Conservation (phyloP, 1,139 yeast genomes). For the Protomyces pachydermus region DNA sequence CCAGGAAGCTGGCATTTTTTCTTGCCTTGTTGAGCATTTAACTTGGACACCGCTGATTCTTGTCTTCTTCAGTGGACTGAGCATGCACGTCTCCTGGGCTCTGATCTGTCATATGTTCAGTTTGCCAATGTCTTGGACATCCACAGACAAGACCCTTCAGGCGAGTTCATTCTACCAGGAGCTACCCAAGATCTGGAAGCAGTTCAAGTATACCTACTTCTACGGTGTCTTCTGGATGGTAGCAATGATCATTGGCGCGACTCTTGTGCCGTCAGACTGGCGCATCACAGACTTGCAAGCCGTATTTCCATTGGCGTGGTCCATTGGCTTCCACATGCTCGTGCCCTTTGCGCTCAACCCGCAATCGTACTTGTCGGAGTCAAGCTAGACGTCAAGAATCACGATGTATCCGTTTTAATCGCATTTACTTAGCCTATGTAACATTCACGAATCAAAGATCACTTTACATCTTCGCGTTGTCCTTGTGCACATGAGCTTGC, state of each 20-base stretch:
- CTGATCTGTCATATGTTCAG: conserved; percentile 29
- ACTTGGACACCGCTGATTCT: conserved; percentile 26
- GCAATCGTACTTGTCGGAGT: conserved; percentile 23
- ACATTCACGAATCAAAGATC: no score
- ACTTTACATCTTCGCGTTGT: no score
- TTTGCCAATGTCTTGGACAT: conserved; percentile 30
- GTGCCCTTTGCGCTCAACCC: conserved; percentile 30
- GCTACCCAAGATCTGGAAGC: conserved; percentile 28
- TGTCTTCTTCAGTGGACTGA: conserved; percentile 29
- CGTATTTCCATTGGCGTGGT: conserved; percentile 28
- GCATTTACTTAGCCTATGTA: no score
- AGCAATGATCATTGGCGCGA: conserved; percentile 16
- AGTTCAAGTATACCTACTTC: conserved; percentile 7
- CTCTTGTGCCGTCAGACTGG: conserved; percentile 1
- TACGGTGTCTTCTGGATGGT: not conserved
- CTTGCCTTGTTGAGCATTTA: conserved; percentile 21
- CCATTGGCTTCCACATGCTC: conserved; percentile 25
- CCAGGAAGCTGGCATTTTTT: conserved; percentile 17
- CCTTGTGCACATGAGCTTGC: no score
- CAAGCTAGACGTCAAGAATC: not conserved
- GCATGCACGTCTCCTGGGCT: conserved; percentile 28
- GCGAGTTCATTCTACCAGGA: conserved; percentile 29
- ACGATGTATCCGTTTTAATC: no score
- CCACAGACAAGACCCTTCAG: conserved; percentile 30
- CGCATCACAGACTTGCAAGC: not conserved